Evolutionary conservation across 2,329 filamentous ascomycete species (phyloP).

Genomic region (Penicillium rolfsii): DNA sequence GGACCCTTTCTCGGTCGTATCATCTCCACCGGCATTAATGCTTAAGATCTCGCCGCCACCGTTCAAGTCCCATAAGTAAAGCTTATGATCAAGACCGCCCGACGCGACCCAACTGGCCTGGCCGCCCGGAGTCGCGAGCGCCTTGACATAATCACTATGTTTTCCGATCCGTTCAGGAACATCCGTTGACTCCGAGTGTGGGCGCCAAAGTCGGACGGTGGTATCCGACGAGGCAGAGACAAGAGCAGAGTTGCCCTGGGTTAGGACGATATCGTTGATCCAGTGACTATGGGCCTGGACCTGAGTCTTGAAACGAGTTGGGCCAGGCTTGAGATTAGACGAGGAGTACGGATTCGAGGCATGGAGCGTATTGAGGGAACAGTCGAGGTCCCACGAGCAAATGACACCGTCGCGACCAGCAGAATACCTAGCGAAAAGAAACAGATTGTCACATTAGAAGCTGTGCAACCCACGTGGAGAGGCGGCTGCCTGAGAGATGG

Average conservation of each 20-base stretch:
- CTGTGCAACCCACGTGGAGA: slow-evolving; percentile 19
- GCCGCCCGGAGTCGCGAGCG: slow-evolving; percentile 75
- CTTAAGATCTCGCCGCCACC: slow-evolving; percentile 83
- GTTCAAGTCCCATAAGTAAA: slow-evolving; percentile 90
- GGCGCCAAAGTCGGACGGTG: slow-evolving; percentile 90
- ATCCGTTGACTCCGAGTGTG: slow-evolving; percentile 63
- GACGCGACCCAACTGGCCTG: slow-evolving; percentile 86
- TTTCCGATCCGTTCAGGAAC: slow-evolving; percentile 82
- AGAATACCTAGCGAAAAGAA: slow-evolving; percentile 70
- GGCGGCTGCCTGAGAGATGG: neutral
- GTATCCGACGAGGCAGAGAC: slow-evolving; percentile 93
- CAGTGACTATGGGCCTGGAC: slow-evolving; percentile 89
- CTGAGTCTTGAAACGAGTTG: slow-evolving; percentile 62
- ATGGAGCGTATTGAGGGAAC: slow-evolving; percentile 39
- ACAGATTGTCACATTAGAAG: slow-evolving; percentile 26
- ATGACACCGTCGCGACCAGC: slow-evolving; percentile 93
- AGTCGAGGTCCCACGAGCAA: slow-evolving; percentile 84
- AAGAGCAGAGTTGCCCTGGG: slow-evolving; percentile 74
- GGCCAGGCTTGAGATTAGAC: slow-evolving; percentile 34
- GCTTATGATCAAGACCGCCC: slow-evolving; percentile 87
- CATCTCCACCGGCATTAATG: slow-evolving; percentile 76
- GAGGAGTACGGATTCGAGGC: slow-evolving; percentile 28
- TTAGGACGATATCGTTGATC: slow-evolving; percentile 90
- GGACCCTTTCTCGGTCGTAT: slow-evolving; percentile 84
- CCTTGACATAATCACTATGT: slow-evolving; percentile 96